A percentile compares a stretch with the other conserved stretches of the same genome.
Evolutionary conservation across 768 basidiomycete species (phyloP).

Genomic region (Lactarius akahatsu): DNA sequence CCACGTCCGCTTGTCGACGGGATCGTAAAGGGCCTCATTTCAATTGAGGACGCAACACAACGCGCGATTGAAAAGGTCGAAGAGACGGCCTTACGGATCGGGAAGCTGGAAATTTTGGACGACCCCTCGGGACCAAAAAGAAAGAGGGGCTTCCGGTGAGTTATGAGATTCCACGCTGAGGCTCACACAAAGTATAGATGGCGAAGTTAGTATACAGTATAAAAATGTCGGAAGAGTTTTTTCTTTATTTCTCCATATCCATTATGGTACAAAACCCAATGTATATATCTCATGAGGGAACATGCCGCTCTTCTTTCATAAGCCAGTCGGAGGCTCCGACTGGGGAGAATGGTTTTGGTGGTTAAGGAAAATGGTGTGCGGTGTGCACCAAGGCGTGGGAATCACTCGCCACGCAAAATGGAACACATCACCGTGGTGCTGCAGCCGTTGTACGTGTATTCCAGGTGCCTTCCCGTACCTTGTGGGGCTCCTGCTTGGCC

Average conservation of each 20-base stretch:
- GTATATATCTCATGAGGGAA: neutral
- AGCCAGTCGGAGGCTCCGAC: too few species aligned
- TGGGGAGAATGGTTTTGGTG: neutral
- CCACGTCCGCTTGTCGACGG: neutral
- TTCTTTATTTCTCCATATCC: neutral
- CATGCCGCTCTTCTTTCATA: neutral
- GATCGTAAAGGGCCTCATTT: neutral
- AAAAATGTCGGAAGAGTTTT: neutral
- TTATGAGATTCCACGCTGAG: neutral
- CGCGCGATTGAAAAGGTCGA: neutral
- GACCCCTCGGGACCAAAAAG: neutral
- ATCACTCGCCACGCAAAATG: neutral
- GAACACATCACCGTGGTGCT: neutral
- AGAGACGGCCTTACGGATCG: neutral
- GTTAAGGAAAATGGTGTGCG: neutral
- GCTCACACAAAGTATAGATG: neutral
- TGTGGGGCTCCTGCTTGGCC: too few species aligned
- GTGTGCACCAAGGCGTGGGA: neutral
- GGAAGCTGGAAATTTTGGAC: neutral
- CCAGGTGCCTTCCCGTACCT: too few species aligned
- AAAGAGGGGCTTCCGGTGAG: neutral
- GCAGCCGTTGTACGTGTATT: neutral
- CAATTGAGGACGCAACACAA: neutral
- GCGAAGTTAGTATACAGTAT: neutral
- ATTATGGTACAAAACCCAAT: neutral